These are phyloP conservation scores for Hyaloscypha finlandica DNA, from an alignment of 495 filamentous ascomycete species.

Conservation along the genomic window DNA sequence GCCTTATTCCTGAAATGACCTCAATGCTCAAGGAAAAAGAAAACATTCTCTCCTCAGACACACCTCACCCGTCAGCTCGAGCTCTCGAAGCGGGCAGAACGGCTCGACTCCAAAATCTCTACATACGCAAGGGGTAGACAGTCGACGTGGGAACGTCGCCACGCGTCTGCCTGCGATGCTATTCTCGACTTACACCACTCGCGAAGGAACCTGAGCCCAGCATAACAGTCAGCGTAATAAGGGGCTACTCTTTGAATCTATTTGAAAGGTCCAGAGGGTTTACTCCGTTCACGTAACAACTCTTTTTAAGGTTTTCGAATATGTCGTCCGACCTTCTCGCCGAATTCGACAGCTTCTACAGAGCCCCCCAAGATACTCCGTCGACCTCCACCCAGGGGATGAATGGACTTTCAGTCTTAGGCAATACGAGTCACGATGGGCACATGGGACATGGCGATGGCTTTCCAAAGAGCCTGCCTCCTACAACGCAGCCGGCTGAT, in stretches of 20 bases:
- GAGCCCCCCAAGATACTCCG: slow-evolving; percentile 16
- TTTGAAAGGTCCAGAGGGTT: not conserved
- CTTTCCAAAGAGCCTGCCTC: slow-evolving; percentile 19
- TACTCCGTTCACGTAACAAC: not conserved
- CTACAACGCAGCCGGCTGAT: not conserved
- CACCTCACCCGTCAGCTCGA: not conserved
- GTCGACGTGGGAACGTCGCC: not conserved
- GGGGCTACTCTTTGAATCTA: not conserved
- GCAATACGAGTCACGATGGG: slow-evolving; percentile 1
- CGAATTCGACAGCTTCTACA: slow-evolving; percentile 58
- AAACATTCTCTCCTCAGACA: not conserved
- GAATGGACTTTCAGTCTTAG: slow-evolving; percentile 29
- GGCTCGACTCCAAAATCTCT: not conserved
- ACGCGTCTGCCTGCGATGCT: not conserved
- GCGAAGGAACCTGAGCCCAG: not conserved
- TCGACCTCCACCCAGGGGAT: slow-evolving; percentile 16
- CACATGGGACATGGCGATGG: not conserved
- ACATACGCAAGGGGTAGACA: not conserved
- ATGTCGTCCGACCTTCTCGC: slow-evolving; percentile 81
- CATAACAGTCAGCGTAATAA: not conserved
- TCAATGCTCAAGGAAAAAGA: not conserved
- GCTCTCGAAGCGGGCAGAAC: not conserved
- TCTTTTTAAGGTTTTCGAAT: not conserved
- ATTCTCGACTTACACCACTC: not conserved
- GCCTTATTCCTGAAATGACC: slow-evolving; percentile 4